Conservation (phyloP, 73 alveolate genomes). For the Symbiodinium pilosum region DNA sequence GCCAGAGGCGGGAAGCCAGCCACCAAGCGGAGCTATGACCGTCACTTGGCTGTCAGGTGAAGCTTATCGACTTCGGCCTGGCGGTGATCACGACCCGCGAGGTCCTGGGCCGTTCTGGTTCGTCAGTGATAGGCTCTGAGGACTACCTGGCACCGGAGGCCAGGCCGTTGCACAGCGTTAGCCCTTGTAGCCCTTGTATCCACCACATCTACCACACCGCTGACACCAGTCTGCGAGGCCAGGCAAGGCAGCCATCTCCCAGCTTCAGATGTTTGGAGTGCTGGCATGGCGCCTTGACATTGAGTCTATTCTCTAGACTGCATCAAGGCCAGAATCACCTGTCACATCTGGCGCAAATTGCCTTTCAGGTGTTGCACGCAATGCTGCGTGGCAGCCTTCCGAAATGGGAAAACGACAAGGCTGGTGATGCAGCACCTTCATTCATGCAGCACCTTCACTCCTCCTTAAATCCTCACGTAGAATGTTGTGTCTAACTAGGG, state of each 20-base stretch:
- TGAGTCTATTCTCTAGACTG: background rate
- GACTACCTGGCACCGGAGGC: constrained; percentile 33
- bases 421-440: background rate
- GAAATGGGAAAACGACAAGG: background rate
- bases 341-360: background rate
- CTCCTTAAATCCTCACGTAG: too few relatives aligned
- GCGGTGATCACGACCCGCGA: background rate
- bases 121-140: background rate
- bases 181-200: too few relatives aligned
- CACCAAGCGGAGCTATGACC: background rate
- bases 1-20: background rate
- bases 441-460: background rate
- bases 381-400: background rate
- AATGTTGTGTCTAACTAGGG: too few relatives aligned
- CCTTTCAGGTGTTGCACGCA: background rate
- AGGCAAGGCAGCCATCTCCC: background rate
- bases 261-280: constrained; percentile 20
- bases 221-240: background rate
- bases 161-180: too few relatives aligned
- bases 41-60: background rate
- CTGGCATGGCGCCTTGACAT: background rate
- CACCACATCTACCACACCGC: background rate
- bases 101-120: background rate
- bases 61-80: constrained; percentile 22
- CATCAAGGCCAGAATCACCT: background rate